Base-by-base conservation (phyloP, 2,329 filamentous ascomycete genomes). In the Clarireedia monteithiana region DNA sequence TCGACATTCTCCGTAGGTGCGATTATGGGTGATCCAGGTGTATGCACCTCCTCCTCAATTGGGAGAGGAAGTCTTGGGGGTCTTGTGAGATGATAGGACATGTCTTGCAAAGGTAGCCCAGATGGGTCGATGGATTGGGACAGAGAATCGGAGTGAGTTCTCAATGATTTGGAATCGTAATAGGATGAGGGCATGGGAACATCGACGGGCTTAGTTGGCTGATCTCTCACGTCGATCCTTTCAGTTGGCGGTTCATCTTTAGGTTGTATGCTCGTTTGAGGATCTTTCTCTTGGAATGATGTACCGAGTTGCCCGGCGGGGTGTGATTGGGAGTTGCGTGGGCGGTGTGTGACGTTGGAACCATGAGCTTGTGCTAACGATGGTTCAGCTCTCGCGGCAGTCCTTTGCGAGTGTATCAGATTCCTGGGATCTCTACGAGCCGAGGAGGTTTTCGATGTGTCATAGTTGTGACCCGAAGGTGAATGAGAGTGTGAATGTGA, bases 11-110 rank as follows among this genome's bases (percentile, higher is more conserved):
- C 86, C 27, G 84, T 78, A 1, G 90, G 81, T 6, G 86, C 83
- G 60, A 92, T 82, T 61, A 96, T 92, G 53, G 92, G 92, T 46
- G 91, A 96, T 26, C 91, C 91, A 1, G 92, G 92, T 1, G 88
- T 90, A 64, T 94, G 86, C 14, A 88, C 81, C 69, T 95, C 91
- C 75, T 96, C 89, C 66, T 95, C 91, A 65, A 97, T 96, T 54
- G 92, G 91, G 58, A 97, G 81, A 57, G 92, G 92, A 66, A 97
- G 77, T 59, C 92, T 86, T 50, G 92, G 92, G 47, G 92, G 92
- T n/a, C 87, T 80, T 57, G 79, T 76, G 62, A 84, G 66, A 81
- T 71, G 73, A 66, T 84, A 85, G 45, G 78, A 77, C 74, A 85
- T 79, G 67, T 70, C 77, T 62, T 68, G 64, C 36, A 60, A 50